phyloP scores from a whole-genome alignment of 768 basidiomycete species.

The Phylloporus rhodoxanthus region DNA sequence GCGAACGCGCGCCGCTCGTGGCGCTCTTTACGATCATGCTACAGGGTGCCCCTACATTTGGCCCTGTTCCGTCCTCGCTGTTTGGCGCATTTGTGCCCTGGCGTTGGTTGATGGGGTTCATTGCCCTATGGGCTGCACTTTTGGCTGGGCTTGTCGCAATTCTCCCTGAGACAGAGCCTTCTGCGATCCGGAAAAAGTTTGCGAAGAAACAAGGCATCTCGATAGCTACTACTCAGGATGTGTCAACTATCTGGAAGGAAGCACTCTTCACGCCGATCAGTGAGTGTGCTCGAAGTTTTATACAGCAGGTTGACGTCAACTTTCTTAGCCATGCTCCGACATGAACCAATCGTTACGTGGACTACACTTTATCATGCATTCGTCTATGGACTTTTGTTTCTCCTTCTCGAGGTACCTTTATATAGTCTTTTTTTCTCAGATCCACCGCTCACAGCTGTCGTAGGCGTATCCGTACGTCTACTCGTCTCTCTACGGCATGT shows the following conservation, averaged over 20 bases:
- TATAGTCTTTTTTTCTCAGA: not conserved
- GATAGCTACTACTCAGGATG: not conserved
- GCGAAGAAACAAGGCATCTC: constrained; percentile 7
- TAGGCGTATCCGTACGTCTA: constrained; percentile 24
- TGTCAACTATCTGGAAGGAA: constrained; percentile 16
- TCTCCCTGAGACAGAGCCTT: constrained; percentile 25
- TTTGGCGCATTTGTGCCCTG: constrained; percentile 18
- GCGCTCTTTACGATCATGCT: constrained; percentile 28
- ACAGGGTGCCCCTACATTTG: constrained; percentile 27
- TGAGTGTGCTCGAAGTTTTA: constrained; percentile 6
- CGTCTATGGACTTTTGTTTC: constrained; percentile 25
- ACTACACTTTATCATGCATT: constrained; percentile 28
- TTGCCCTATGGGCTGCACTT: constrained; percentile 21
- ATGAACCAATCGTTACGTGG: constrained; percentile 26
- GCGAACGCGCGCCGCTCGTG: constrained; percentile 25
- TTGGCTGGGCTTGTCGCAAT: constrained; percentile 11
- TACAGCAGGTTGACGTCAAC: not conserved
- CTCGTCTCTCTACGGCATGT: constrained; percentile 18
- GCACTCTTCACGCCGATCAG: constrained; percentile 23
- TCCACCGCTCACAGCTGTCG: not conserved
- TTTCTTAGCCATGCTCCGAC: constrained; percentile 18
- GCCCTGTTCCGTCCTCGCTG: constrained; percentile 24
- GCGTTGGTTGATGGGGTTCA: constrained; percentile 25
- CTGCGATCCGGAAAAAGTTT: constrained; percentile 15
- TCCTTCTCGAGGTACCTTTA: constrained; percentile 23